Percentiles rank a stretch among this genome's conserved stretches.
These are phyloP conservation scores for Exophiala spinifera DNA, from an alignment of 2,329 filamentous ascomycete species.

Conservation along the genomic window DNA sequence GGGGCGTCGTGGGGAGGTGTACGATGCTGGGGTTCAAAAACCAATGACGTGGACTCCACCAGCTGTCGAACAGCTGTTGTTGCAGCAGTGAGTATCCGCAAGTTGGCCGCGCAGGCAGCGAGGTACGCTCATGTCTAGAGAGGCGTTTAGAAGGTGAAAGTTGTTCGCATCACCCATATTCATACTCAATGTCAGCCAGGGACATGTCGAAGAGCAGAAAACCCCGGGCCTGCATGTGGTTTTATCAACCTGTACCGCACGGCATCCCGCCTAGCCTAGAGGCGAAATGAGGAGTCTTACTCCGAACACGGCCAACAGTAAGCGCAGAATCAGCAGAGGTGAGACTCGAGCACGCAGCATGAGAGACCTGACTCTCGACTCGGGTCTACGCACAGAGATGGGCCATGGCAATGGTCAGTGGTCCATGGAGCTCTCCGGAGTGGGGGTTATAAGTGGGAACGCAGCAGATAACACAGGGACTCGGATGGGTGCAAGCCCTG, in stretches of 20 bases:
- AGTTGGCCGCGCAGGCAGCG: conserved; percentile 13
- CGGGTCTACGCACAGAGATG: too few relatives aligned
- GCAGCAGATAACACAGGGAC: neutral
- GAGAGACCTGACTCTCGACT: neutral
- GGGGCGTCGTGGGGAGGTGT: neutral
- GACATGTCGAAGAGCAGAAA: neutral
- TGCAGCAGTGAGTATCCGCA: neutral
- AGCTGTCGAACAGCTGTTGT: too few relatives aligned
- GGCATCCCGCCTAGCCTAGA: neutral
- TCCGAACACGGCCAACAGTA: neutral
- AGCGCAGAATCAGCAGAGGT: neutral
- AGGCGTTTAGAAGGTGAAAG: neutral
- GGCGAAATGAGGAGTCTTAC: neutral
- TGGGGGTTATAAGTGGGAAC: neutral
- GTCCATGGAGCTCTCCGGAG: neutral
- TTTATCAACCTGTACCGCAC: neutral
- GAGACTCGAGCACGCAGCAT: too few relatives aligned
- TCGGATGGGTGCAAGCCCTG: neutral
- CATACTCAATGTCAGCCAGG: neutral
- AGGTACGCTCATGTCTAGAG: conserved; percentile 3
- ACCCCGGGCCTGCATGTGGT: neutral
- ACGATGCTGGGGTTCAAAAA: neutral
- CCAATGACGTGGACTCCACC: neutral
- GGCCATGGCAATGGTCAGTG: neutral
- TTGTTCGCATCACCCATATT: neutral